These are phyloP conservation scores for Arachnomyces sp. DNA, from an alignment of 2,329 filamentous ascomycete species.

Conservation along the genomic window DNA sequence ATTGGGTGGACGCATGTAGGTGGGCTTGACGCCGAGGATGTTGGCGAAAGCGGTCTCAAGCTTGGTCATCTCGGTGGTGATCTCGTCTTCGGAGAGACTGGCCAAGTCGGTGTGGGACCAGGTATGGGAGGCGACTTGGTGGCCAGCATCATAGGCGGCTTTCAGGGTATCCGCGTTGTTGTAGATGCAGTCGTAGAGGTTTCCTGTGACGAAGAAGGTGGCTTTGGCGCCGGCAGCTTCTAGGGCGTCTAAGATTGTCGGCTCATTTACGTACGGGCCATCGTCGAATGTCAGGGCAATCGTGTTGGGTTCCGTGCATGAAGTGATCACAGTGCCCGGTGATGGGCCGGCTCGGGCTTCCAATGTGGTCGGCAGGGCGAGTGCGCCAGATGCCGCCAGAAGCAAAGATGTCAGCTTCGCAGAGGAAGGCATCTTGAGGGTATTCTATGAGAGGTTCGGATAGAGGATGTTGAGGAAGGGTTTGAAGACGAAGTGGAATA, in stretches of 20 bases:
- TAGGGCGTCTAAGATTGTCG: constrained; percentile 51
- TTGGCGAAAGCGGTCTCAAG: constrained; percentile 4
- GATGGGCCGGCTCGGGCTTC: too few species aligned
- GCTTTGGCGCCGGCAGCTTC: constrained; percentile 50
- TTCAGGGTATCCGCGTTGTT: constrained; percentile 21
- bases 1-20: constrained; percentile 7
- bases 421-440: too few species aligned
- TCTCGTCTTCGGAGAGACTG: background rate
- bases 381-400: too few species aligned
- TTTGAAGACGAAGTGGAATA: too few species aligned
- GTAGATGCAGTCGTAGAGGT: constrained; percentile 28
- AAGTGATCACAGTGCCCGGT: constrained; percentile 37
- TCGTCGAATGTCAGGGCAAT: constrained; percentile 61
- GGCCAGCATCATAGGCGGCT: constrained; percentile 31
- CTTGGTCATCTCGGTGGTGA: constrained; percentile 1
- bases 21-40: constrained; percentile 7
- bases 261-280: constrained; percentile 54
- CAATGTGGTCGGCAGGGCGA: too few species aligned
- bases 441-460: too few species aligned
- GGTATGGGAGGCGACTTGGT: constrained; percentile 42
- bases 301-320: constrained; percentile 40
- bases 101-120: constrained; percentile 4
- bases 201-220: constrained; percentile 56
- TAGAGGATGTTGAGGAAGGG: too few species aligned
- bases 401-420: too few species aligned